Base-by-base conservation (phyloP, 2,329 filamentous ascomycete species). In the Fusarium papillatum region DNA sequence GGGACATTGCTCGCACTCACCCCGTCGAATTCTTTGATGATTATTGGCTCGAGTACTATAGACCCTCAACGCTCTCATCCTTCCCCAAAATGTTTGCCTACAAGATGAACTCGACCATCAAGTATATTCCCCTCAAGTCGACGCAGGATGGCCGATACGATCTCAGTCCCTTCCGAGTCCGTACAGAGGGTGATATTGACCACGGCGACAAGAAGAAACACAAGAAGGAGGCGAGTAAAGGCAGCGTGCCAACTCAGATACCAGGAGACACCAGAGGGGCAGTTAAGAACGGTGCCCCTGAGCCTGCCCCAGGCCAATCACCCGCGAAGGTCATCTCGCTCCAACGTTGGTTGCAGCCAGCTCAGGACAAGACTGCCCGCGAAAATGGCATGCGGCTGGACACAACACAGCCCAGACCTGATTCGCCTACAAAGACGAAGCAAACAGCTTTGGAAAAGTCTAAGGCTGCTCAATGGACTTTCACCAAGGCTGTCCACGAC, bases 1-100 rank as follows among this genome's bases (percentile, higher is more conserved):
- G 84, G 5, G 82, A 83, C 41, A 83, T 86, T 26, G 76, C 81
- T 10, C 76, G 77, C 16, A 81, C 82, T 34, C 88, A 87, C 72
- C 86, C 87, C 9, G 84, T 94, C 5, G 86, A 88, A 5, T 91
- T 90, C 71, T 95, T 95, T 71, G 96, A 98, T 81, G 95, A 98
- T 83, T 99, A 98, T 84, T 99, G 97, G 97, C 88, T 97, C 10
- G 97, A 99, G 82, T 98, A 98, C 83, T 99, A 99, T 82, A 92
- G 96, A 17, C 97, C 97, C 0, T 89, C 95, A 10, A 95, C 94
- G 0, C 86, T 98, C 2, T 98, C 97, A 0, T 97, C 95, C 0
- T 95, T 98, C 76, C 90, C 93, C 17, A 99, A 98, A 82, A 94
- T 98, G 82, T 98, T 98, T 81, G 92, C 95, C 0, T 98, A 94